Conservation (phyloP, 2,329 filamentous ascomycete genomes). For the Annulohypoxylon truncatum region DNA sequence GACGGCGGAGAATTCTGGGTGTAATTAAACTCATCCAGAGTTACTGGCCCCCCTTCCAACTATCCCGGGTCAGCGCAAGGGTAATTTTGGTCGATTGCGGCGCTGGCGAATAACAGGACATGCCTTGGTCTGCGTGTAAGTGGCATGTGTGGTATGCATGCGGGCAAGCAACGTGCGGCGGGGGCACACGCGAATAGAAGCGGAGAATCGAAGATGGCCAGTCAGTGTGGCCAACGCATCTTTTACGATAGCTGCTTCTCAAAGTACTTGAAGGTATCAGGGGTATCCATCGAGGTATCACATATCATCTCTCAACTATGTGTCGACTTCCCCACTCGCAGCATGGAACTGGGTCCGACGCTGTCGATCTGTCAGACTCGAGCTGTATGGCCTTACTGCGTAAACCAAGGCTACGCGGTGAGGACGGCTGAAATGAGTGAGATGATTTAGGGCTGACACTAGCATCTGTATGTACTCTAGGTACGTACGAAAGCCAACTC, state of each 20-base stretch:
- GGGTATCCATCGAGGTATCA: not conserved
- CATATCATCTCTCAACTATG: not conserved
- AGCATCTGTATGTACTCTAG: constrained; percentile 16
- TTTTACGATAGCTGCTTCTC: constrained; percentile 13
- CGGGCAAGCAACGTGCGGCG: constrained; percentile 36
- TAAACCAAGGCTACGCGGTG: constrained; percentile 21
- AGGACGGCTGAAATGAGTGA: constrained; percentile 32
- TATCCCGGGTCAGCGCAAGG: constrained; percentile 25
- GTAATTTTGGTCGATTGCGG: constrained; percentile 31
- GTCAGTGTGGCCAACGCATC: constrained; percentile 36
- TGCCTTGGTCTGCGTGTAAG: constrained; percentile 29
- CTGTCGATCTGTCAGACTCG: constrained; percentile 39
- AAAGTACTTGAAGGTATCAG: constrained; percentile 20
- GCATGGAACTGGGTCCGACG: constrained; percentile 31
- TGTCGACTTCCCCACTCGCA: constrained; percentile 24
- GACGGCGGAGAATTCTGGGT: constrained; percentile 21
- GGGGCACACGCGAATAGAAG: constrained; percentile 40
- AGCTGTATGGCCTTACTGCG: constrained; percentile 33
- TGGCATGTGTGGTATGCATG: constrained; percentile 27
- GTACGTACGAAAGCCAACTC: constrained; percentile 9
- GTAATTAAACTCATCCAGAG: constrained; percentile 34
- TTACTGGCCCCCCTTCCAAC: not conserved
- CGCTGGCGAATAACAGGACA: constrained; percentile 36
- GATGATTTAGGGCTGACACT: constrained; percentile 43
- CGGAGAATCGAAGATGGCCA: constrained; percentile 29